Base-by-base conservation (phyloP, 2,329 filamentous ascomycete genomes). In the Aureobasidium sp. region DNA sequence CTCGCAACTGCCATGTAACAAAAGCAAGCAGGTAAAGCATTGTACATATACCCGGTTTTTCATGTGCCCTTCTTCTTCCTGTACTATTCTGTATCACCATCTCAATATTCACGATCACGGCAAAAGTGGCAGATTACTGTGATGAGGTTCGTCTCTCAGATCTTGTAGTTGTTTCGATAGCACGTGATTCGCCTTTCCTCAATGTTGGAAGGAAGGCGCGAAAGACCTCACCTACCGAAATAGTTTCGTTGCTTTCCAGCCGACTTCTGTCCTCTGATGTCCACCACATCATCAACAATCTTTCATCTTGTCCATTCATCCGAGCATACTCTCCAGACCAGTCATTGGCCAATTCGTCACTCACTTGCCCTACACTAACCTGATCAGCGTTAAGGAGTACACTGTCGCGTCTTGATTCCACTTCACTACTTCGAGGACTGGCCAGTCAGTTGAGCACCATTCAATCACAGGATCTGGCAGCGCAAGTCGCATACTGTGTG, bases 1-100 rank as follows among this genome's bases (percentile, higher is more conserved):
- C 64, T 73, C n/a, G 34, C 61, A 49, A 63, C 62, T 42, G 57
- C 44, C 22, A 49, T 60, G 57, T 60, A 51, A 60, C 8, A 39
- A 59, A 58, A 37, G 20, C 44, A 48, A 47, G 44, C 41, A 59
- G 41, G 42, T 39, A 41, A 56, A 58, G 39, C 39, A 39, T 55
- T 62, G 61, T 62, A 62, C 25, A 62, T 57, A 62, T 62, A 56
- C 53, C 58, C 58, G 20, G 15, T 12, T 25, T 44, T 25, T 57
- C 53, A 31, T 36, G 53, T 34, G 41, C 41, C 14, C 53, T 36
- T 45, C 22, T 22, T 44, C 39, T 36, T 44, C 45, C 27, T 57
- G 53, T 57, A 45, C 41, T 6, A 44, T 6, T 34, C 17, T 57
- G 53, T 57, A 57, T 45, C 53, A 57, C 15, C 25, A 57, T 45